Conservation (phyloP, 129 eudicot species). For the Solidago caesia region DNA sequence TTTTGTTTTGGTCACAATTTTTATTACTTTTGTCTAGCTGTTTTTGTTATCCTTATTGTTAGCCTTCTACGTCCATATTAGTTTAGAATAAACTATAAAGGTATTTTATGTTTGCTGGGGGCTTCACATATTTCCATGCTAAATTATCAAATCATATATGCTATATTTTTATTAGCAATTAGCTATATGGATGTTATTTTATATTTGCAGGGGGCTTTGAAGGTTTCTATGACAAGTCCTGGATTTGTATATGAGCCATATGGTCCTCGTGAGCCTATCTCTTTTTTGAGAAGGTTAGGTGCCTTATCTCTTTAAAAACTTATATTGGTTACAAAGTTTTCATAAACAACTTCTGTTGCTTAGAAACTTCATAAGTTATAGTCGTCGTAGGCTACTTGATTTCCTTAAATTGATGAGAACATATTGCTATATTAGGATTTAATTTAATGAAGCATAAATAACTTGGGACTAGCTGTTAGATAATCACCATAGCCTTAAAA, state of each 20-base stretch:
- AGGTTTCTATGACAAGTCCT: conserved; percentile 80
- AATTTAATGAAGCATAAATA: neutral
- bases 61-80: neutral
- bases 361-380: conserved; percentile 17
- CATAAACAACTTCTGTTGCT: neutral
- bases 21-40: conserved; percentile 5
- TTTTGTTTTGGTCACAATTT: neutral
- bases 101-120: conserved; percentile 48
- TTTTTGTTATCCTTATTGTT: neutral
- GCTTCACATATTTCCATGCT: conserved; percentile 39
- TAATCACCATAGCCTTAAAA: no score
- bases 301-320: conserved; percentile 1
- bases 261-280: conserved; percentile 77
- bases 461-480: neutral
- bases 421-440: no score
- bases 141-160: conserved; percentile 70
- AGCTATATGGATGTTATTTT: conserved; percentile 13
- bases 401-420: neutral
- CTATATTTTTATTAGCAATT: neutral
- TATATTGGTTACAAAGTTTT: conserved; percentile 14
- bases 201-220: conserved; percentile 64
- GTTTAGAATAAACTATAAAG: conserved; percentile 9
- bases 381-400: neutral
- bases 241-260: conserved; percentile 89
- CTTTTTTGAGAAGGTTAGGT: conserved; percentile 74